Base-by-base conservation (phyloP, 306 rosid genomes). In the Prunus campanulata region DNA sequence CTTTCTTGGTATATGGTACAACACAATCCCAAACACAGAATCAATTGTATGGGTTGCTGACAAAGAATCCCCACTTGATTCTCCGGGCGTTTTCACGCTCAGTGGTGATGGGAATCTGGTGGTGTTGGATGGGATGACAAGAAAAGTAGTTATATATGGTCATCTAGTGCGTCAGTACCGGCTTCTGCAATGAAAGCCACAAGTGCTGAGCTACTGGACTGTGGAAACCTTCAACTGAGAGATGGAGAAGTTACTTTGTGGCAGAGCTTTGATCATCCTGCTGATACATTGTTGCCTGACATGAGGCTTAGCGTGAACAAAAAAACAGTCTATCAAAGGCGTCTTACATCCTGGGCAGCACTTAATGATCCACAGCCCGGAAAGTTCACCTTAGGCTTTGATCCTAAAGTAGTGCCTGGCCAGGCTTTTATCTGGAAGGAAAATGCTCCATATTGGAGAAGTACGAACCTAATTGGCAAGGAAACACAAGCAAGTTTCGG, bases 1-100 rank as follows among this genome's bases (percentile, higher is more conserved):
- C 42, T 35, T 35, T 6, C 50, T 51, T 29, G 63, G 63, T 27
- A 19, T 70, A 51, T 12, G 63, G 48, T 70, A 51, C 63, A 5
- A 52, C 11, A 30, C 5, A 30, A 9, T 70, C 63, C 74, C 74
- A 70, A 32, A 70, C 6, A 51, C 11, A 0, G 6, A 32, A 32
- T 5, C 49, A 2, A 9, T 9, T 9, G 88, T 92, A 20, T 87
- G 97, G 97, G 85, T 92, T 62, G 96, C 96, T 15, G 90, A 90
- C 77, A 86, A 86, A 79, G 83, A 85, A 68, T 52, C 0, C 35
- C 89, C 89, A 1, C 71, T 86, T 4, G 85, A 84, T 70, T 19
- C 42, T 11, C 60, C 80, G 0, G 86, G 86, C 11, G 35, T 74
- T 39, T 74, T 78, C 11, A 68, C 22, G 2, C 32, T 78, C 35